Conservation (phyloP, 169 alveolate species). For the Babesia ovata region DNA sequence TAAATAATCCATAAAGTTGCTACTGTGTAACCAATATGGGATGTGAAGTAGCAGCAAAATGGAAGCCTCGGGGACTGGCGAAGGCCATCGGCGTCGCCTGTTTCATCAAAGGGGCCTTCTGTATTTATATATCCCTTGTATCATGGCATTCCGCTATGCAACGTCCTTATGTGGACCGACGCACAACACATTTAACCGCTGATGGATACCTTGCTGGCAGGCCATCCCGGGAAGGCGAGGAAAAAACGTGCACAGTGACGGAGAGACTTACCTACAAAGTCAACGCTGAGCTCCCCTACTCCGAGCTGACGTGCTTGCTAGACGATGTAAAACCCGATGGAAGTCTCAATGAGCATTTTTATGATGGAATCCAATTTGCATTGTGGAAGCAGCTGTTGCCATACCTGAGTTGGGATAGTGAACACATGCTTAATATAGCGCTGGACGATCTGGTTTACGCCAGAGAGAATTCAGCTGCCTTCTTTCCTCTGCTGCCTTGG, state of each 20-base stretch:
- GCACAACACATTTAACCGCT: neutral
- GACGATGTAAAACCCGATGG: conserved; percentile 27
- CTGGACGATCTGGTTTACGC: conserved; percentile 67
- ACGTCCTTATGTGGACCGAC: conserved; percentile 2
- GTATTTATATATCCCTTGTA: neutral
- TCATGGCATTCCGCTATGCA: conserved; percentile 17
- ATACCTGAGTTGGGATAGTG: conserved; percentile 74
- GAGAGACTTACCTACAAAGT: conserved; percentile 20
- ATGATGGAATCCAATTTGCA: conserved; percentile 27
- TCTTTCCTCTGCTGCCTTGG: conserved; percentile 76
- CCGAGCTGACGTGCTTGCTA: conserved; percentile 35
- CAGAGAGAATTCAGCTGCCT: conserved; percentile 74
- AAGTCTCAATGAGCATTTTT: conserved; percentile 19
- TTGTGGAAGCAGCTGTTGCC: conserved; percentile 58
- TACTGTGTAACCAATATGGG: too few relatives aligned
- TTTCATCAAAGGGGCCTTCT: conserved; percentile 1
- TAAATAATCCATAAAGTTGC: too few relatives aligned
- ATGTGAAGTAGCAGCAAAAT: neutral
- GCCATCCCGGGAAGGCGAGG: neutral
- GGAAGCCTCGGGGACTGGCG: conserved; percentile 5
- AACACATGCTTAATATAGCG: conserved; percentile 69
- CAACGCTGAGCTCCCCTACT: conserved; percentile 20
- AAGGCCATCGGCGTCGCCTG: conserved; percentile 7
- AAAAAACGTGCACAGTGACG: neutral
- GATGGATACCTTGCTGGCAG: neutral